phyloP scores from a whole-genome alignment of 2,329 filamentous ascomycete species.

The Fusarium protoensiforme region DNA sequence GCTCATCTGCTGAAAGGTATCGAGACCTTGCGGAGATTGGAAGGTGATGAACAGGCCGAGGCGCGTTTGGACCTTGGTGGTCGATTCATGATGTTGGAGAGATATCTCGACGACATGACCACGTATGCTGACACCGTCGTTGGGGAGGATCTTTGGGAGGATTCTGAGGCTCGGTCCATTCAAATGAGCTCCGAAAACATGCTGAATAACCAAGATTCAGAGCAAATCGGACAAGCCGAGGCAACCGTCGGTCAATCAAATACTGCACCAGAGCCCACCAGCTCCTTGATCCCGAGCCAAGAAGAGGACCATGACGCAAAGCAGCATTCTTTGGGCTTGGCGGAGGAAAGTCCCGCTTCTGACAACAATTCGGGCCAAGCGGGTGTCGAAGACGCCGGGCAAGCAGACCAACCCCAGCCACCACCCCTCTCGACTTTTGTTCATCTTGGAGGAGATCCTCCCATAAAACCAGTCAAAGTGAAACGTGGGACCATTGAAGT shows the following conservation, averaged over 20 bases:
- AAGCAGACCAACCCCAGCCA: background rate
- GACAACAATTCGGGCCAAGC: background rate
- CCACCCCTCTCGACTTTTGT: background rate
- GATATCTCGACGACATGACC: background rate
- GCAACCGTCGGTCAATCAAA: background rate
- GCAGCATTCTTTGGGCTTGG: background rate
- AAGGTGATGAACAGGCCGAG: background rate
- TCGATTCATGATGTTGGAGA: background rate
- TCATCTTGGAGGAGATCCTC: background rate
- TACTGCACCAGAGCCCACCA: background rate
- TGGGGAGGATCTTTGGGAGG: background rate
- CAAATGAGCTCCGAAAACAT: background rate
- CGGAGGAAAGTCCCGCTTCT: background rate
- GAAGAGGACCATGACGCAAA: background rate
- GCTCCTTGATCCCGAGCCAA: background rate
- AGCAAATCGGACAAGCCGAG: background rate
- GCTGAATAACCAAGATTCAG: background rate
- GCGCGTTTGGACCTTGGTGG: background rate
- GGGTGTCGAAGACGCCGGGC: background rate
- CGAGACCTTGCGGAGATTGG: background rate
- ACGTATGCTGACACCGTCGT: background rate
- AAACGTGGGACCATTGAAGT: background rate
- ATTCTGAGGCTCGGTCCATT: background rate
- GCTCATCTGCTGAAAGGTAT: background rate
- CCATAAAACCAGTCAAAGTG: background rate